Evolutionary conservation across 2,329 filamentous ascomycete genomes (phyloP).

Genomic region (Aplosporella prunicola): DNA sequence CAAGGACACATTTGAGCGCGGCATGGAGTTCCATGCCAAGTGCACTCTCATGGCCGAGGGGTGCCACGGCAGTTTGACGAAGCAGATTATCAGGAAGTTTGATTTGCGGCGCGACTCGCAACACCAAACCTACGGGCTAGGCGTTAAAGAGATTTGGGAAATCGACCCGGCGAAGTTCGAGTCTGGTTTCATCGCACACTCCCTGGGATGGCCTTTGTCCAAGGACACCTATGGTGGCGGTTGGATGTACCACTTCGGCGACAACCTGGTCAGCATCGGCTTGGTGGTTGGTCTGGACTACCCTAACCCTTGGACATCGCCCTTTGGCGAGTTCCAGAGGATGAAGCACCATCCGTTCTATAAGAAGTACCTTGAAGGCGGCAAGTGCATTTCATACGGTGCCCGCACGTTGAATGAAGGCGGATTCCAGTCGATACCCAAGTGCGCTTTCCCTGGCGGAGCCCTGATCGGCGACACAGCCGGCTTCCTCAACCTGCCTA

Average conservation of each 20-base stretch:
- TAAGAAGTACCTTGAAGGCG: constrained; percentile 76
- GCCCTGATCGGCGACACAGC: constrained; percentile 93
- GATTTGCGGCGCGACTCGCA: constrained; percentile 82
- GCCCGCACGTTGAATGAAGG: constrained; percentile 88
- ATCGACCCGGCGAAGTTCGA: constrained; percentile 86
- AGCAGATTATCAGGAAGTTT: constrained; percentile 91
- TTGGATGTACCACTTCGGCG: constrained; percentile 98
- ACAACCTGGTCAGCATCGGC: constrained; percentile 88
- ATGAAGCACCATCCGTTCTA: constrained; percentile 97
- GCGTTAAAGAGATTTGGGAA: constrained; percentile 97
- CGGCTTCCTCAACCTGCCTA: constrained; percentile 93
- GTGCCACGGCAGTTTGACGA: constrained; percentile 89
- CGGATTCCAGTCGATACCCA: constrained; percentile 95
- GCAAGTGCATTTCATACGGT: constrained; percentile 95
- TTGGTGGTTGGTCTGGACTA: constrained; percentile 93
- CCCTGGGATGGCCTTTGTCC: constrained; percentile 84
- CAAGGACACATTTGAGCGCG: constrained; percentile 85
- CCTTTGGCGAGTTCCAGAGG: constrained; percentile 95
- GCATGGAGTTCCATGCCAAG: constrained; percentile 95
- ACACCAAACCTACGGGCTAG: constrained; percentile 89
- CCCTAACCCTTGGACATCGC: constrained; percentile 89
- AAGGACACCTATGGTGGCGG: constrained; percentile 88
- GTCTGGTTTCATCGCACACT: constrained; percentile 76
- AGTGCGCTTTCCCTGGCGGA: constrained; percentile 90
- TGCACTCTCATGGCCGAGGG: constrained; percentile 90